phyloP scores from a whole-genome alignment of 129 eudicot genomes.

The Rutidosis leptorrhynchoides region DNA sequence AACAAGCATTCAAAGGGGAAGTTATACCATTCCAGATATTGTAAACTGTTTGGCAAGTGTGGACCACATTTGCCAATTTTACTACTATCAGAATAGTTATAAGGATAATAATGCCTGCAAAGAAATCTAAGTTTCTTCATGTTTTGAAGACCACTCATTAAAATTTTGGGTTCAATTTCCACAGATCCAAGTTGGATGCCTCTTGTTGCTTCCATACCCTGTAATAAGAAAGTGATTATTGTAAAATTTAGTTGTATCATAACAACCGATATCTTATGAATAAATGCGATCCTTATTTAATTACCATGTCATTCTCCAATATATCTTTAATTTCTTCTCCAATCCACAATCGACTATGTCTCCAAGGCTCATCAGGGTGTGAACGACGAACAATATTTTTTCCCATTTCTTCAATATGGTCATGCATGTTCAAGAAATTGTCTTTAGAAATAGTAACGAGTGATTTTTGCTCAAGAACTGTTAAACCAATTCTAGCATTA shows the following conservation, averaged over 20 bases:
- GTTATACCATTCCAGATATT: neutral
- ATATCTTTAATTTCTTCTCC: neutral
- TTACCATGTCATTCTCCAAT: neutral
- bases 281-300: no score
- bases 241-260: neutral
- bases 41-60: neutral
- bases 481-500: no score
- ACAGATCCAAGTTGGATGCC: neutral
- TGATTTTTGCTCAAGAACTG: no score
- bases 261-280: neutral
- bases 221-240: neutral
- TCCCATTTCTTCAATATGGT: no score
- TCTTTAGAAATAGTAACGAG: no score
- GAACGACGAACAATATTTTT: no score
- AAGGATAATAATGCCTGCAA: no score
- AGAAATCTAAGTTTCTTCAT: neutral
- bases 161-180: neutral
- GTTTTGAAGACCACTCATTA: neutral
- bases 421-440: no score
- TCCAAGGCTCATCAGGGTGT: neutral
- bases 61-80: neutral
- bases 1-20: neutral
- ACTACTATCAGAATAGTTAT: no score
- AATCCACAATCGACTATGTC: neutral
- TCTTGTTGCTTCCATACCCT: slow-evolving; percentile 1